Conservation (phyloP, 805 yeast species). For the Danielia oregonensis region DNA sequence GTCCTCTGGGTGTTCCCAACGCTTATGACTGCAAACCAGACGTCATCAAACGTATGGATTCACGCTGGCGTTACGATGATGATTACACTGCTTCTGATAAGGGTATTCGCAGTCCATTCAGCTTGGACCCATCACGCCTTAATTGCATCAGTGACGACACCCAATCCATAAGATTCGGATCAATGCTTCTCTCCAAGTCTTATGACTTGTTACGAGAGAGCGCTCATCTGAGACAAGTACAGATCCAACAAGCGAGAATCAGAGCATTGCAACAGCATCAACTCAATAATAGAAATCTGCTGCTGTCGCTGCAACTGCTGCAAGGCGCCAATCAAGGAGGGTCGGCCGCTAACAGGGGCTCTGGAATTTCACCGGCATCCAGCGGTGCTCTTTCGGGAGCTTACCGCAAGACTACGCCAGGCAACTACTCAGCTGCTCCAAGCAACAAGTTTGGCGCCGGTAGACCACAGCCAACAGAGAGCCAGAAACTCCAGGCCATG, state of each 20-base stretch:
- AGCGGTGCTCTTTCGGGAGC: constrained; percentile 4
- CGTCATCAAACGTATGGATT: constrained; percentile 45
- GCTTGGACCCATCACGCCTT: constrained; percentile 75
- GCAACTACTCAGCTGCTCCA: constrained; percentile 1
- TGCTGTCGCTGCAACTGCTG: neutral
- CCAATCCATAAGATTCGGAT: constrained; percentile 85
- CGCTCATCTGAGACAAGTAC: constrained; percentile 54
- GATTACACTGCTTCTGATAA: constrained; percentile 44
- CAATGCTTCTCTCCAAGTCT: constrained; percentile 84
- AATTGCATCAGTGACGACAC: constrained; percentile 83
- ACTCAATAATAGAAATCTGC: constrained; percentile 4
- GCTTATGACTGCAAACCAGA: constrained; percentile 49
- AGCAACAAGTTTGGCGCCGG: constrained; percentile 4
- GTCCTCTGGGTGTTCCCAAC: constrained; percentile 17
- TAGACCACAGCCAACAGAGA: constrained; percentile 1
- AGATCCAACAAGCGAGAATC: constrained; percentile 48
- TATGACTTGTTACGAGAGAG: constrained; percentile 77
- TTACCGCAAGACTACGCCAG: constrained; percentile 4
- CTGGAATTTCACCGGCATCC: too few relatives aligned
- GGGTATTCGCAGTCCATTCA: constrained; percentile 46
- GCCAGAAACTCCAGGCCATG: constrained; percentile 11
- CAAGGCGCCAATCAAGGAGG: constrained; percentile 2
- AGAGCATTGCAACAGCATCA: constrained; percentile 42
- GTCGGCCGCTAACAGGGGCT: neutral
- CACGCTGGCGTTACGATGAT: constrained; percentile 65